Percentiles rank a stretch among this genome's conserved stretches.
These are phyloP conservation scores for Ganoderma lingzhi DNA, from an alignment of 1,284 basidiomycete species.

Conservation along the genomic window DNA sequence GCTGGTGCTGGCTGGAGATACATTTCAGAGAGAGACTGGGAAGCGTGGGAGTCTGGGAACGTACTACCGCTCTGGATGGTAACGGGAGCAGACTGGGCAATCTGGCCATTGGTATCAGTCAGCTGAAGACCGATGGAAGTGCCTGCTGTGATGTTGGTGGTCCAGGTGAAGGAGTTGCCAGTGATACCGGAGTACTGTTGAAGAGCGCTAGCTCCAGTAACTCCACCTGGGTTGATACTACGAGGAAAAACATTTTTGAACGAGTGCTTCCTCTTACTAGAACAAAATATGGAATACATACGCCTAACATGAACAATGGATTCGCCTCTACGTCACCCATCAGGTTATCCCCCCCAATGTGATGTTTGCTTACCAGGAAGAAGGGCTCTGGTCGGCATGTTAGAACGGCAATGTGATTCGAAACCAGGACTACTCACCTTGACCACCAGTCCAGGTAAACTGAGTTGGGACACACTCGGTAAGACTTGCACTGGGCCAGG, in stretches of 20 bases:
- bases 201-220: slow-evolving; percentile 34
- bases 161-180: slow-evolving; percentile 40
- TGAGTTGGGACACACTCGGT: slow-evolving; percentile 39
- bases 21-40: slow-evolving; percentile 15
- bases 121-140: slow-evolving; percentile 58
- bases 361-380: slow-evolving; percentile 37
- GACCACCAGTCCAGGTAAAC: slow-evolving; percentile 39
- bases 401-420: not conserved
- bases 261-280: not conserved
- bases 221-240: slow-evolving; percentile 38
- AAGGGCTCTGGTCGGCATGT: slow-evolving; percentile 32
- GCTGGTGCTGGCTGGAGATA: slow-evolving; percentile 39
- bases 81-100: slow-evolving; percentile 59
- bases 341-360: not conserved
- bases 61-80: slow-evolving; percentile 56
- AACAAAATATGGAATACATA: slow-evolving; percentile 18
- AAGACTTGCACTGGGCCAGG: slow-evolving; percentile 29
- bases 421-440: slow-evolving; percentile 30
- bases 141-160: slow-evolving; percentile 38
- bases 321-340: not conserved
- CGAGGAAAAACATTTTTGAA: not conserved
- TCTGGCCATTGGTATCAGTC: slow-evolving; percentile 58
- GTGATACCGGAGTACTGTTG: slow-evolving; percentile 37
- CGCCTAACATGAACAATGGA: slow-evolving; percentile 23
- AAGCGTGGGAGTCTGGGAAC: slow-evolving; percentile 15